Evolutionary conservation across 768 basidiomycete species (phyloP).

Genomic region (Phanerochaete sordida): DNA sequence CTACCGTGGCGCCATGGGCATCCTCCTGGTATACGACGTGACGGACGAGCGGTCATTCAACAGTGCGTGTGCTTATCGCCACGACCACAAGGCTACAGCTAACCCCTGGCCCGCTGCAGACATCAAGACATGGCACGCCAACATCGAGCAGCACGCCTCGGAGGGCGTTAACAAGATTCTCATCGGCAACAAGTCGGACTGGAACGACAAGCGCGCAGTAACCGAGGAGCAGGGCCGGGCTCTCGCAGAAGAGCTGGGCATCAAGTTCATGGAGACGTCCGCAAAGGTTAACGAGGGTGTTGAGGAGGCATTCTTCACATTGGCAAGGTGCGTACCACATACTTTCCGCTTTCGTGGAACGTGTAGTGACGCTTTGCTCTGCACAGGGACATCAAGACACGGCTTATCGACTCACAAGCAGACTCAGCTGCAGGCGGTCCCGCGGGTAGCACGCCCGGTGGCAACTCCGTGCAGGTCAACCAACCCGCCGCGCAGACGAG

Average conservation of each 20-base stretch:
- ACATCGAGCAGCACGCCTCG: slow-evolving; percentile 98
- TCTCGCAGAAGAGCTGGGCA: slow-evolving; percentile 89
- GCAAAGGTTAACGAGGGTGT: slow-evolving; percentile 97
- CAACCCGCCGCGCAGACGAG: slow-evolving; percentile 45
- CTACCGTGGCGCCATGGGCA: slow-evolving; percentile 99
- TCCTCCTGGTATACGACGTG: slow-evolving; percentile 97
- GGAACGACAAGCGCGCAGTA: slow-evolving; percentile 93
- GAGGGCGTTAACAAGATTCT: slow-evolving; percentile 99
- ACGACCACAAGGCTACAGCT: slow-evolving; percentile 12
- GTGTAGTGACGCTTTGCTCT: no score
- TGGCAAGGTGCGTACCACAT: slow-evolving; percentile 70
- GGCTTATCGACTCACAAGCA: slow-evolving; percentile 91
- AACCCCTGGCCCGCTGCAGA: slow-evolving; percentile 46
- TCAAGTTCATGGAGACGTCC: slow-evolving; percentile 96
- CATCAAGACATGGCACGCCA: slow-evolving; percentile 96
- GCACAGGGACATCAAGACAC: slow-evolving; percentile 91
- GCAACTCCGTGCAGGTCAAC: slow-evolving; percentile 61
- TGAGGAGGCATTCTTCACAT: slow-evolving; percentile 97
- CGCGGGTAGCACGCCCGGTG: slow-evolving; percentile 29
- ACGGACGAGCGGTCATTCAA: slow-evolving; percentile 94
- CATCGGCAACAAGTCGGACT: slow-evolving; percentile 98
- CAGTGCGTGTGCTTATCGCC: slow-evolving; percentile 52
- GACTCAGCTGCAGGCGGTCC: slow-evolving; percentile 42
- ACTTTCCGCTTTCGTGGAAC: neutral
- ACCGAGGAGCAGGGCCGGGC: slow-evolving; percentile 89